phyloP scores from a whole-genome alignment of 2,329 filamentous ascomycete species.

The Exophiala xenobiotica region DNA sequence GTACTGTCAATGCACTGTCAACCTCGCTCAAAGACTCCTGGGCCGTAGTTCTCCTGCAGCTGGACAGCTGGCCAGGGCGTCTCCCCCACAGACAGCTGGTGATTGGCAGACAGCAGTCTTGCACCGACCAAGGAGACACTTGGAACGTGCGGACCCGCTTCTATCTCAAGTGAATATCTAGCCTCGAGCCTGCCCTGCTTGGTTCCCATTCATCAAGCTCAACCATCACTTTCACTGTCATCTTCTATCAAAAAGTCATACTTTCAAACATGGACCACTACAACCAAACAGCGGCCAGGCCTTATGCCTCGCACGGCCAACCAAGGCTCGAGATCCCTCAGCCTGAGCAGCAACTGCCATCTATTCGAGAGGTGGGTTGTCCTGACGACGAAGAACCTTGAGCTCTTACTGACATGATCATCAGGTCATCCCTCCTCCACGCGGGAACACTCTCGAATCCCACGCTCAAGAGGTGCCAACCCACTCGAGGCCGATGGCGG shows the following conservation, averaged over 20 bases:
- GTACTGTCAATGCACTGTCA: constrained; percentile 22
- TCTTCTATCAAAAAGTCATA: constrained; percentile 5
- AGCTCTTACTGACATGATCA: constrained; percentile 5
- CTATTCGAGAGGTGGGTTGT: constrained; percentile 21
- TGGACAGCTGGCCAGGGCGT: constrained; percentile 15
- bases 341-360: constrained; percentile 22
- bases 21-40: constrained; percentile 14
- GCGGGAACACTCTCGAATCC: constrained; percentile 11
- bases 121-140: constrained; percentile 1
- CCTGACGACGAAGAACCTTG: background rate
- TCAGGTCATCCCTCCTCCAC: constrained; percentile 20
- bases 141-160: constrained; percentile 9
- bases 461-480: constrained; percentile 13
- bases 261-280: constrained; percentile 14
- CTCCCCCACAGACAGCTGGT: constrained; percentile 13
- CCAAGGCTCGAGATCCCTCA: constrained; percentile 6
- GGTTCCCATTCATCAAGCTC: constrained; percentile 2
- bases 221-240: constrained; percentile 5
- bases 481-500: constrained; percentile 12
- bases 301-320: constrained; percentile 15
- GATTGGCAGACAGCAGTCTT: constrained; percentile 15
- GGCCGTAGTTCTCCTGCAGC: constrained; percentile 21
- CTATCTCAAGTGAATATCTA: constrained; percentile 19
- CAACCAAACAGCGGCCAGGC: constrained; percentile 13
- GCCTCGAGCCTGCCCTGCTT: constrained; percentile 14